Evolutionary conservation across 352 stramenopile genomes (phyloP).

Genomic region (Aphanomyces astaci): DNA sequence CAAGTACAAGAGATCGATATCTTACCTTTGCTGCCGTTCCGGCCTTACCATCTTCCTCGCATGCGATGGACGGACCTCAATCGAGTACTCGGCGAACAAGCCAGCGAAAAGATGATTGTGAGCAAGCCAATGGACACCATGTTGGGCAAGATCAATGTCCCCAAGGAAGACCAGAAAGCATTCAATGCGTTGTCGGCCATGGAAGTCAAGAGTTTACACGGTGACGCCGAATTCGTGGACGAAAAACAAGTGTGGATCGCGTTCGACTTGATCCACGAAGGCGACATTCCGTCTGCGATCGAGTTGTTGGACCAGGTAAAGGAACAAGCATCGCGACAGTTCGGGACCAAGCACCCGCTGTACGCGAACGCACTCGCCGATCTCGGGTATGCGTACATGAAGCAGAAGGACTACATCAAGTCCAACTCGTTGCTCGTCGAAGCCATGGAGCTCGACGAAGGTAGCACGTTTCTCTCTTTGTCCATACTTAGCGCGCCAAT

Average conservation of each 20-base stretch:
- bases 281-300: conserved; percentile 11
- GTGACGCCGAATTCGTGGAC: conserved; percentile 12
- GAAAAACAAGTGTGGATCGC: conserved; percentile 14
- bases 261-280: conserved; percentile 10
- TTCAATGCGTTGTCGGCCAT: conserved; percentile 6
- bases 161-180: conserved; percentile 7
- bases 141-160: conserved; percentile 17
- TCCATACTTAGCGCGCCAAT: neutral
- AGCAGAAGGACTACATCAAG: neutral
- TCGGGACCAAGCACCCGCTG: conserved; percentile 16
- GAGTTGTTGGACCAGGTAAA: conserved; percentile 9
- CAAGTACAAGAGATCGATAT: conserved; percentile 17
- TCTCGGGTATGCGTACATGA: conserved; percentile 20
- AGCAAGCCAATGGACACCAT: conserved; percentile 13
- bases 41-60: conserved; percentile 12
- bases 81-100: conserved; percentile 1
- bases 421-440: conserved; percentile 5
- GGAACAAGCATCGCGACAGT: neutral
- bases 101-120: conserved; percentile 19
- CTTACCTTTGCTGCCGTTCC: conserved; percentile 5
- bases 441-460: conserved; percentile 20
- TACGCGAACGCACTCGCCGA: conserved; percentile 20
- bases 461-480: neutral
- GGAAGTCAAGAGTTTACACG: conserved; percentile 19
- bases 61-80: conserved; percentile 22